Evolutionary conservation across 2,329 filamentous ascomycete genomes (phyloP).

Genomic region (Trichoderma koningii): DNA sequence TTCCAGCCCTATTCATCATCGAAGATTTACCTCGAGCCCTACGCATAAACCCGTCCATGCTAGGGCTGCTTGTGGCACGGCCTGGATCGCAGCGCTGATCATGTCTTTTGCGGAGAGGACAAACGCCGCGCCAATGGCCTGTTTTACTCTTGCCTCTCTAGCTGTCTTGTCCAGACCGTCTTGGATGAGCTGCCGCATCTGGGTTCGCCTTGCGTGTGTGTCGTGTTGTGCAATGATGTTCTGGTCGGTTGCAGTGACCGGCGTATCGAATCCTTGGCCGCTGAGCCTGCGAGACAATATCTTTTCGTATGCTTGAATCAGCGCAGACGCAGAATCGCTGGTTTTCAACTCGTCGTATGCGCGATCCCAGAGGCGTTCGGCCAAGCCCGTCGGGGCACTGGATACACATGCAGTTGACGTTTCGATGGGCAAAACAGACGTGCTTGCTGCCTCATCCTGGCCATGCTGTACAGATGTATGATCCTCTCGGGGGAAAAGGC

Average conservation of each 20-base stretch:
- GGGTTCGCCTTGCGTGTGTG: constrained; percentile 20
- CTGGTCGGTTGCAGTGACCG: background rate
- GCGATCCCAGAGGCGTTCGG: constrained; percentile 30
- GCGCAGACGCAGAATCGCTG: constrained; percentile 21
- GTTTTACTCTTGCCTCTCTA: constrained; percentile 34
- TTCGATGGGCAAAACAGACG: background rate
- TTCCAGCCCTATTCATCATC: background rate
- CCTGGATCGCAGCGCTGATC: constrained; percentile 30
- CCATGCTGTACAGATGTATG: background rate
- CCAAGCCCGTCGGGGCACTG: background rate
- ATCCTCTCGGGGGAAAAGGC: background rate
- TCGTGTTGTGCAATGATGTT: constrained; percentile 23
- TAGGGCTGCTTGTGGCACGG: constrained; percentile 40
- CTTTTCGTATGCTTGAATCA: constrained; percentile 32
- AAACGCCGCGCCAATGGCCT: constrained; percentile 31
- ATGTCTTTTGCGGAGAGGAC: background rate
- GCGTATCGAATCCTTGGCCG: constrained; percentile 4
- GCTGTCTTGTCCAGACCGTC: constrained; percentile 36
- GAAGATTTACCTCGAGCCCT: constrained; percentile 37
- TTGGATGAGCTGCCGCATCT: constrained; percentile 39
- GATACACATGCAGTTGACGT: background rate
- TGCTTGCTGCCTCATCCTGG: background rate
- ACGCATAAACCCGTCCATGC: constrained; percentile 43
- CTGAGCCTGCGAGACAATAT: constrained; percentile 29
- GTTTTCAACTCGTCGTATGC: constrained; percentile 32